Base-by-base conservation (phyloP, 2,329 filamentous ascomycete genomes). In the Fusarium udum region DNA sequence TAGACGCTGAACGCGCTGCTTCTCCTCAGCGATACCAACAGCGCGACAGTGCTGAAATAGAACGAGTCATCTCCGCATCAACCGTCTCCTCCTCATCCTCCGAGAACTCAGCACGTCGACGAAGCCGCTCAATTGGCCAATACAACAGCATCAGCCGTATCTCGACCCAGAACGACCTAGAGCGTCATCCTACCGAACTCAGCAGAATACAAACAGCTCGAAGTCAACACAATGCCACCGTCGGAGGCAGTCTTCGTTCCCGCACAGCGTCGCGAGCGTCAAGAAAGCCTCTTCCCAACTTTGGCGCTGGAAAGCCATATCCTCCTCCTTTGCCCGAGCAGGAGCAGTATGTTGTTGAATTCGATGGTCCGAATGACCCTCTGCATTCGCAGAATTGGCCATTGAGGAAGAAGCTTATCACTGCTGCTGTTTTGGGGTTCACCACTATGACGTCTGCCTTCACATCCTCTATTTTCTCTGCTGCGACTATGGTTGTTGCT, bases 321-420 rank as follows among this genome's bases (percentile, higher is more conserved):
- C 93, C 93, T 7, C 92, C 92, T 7, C 85, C 84, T 1, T 80
- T 95, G 46, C 92, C 92, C 4, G 89, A 91, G 20, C 86, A 88
- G 75, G 93, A 95, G 76, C 90, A 93, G 72, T 95, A 95, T 78
- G 92, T 95, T 1, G 93, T 95, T 48, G 93, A 94, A 81, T 97
- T 97, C 78, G 92, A 95, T 75, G 95, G 94, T 0, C 92, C 90
- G 3, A 87, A 95, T 72, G 95, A 97, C 78, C 94, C 94, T 6
- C 79, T 95, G 68, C 94, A 97, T 81, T 92, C 94, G 3, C 93
- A 95, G 83, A 97, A 97, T 80, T 97, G 95, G 95, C 87, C 92
- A 0, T 78, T 93, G 61, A 89, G 84, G 79, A 95, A 93, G 85
- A 97, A 97, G 90, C 56, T 94, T 43, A 76, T 88, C 9, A 93